These are phyloP conservation scores for Ustilago cynodontis DNA, from an alignment of 1,284 basidiomycete species.

Conservation along the genomic window DNA sequence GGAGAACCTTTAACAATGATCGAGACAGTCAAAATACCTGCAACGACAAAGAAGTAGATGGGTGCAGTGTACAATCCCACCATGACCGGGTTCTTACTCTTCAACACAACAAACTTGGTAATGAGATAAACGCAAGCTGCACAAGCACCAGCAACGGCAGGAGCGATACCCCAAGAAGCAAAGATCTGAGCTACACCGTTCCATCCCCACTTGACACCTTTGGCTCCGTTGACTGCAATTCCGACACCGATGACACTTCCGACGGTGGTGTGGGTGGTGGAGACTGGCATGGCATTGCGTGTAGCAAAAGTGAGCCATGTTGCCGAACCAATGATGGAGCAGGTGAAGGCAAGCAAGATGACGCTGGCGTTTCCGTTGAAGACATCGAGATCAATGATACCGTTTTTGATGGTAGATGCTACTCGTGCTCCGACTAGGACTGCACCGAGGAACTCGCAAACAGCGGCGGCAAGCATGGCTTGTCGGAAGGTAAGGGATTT, in stretches of 20 bases:
- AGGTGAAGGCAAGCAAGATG: constrained; percentile 50
- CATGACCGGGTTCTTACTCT: constrained; percentile 36
- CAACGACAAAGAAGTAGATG: constrained; percentile 47
- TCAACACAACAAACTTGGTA: constrained; percentile 49
- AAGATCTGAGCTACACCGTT: constrained; percentile 48
- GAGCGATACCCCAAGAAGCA: constrained; percentile 53
- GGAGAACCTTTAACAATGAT: constrained; percentile 55
- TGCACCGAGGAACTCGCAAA: constrained; percentile 56
- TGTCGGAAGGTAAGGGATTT: constrained; percentile 47
- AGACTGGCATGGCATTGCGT: constrained; percentile 48
- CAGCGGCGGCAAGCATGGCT: constrained; percentile 42
- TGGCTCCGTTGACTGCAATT: constrained; percentile 37
- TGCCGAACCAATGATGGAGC: constrained; percentile 45
- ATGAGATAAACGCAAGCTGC: constrained; percentile 44
- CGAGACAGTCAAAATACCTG: constrained; percentile 35
- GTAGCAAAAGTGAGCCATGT: constrained; percentile 54
- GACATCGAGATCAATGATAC: constrained; percentile 42
- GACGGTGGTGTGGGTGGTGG: constrained; percentile 54
- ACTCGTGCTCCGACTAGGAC: constrained; percentile 50
- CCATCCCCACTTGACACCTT: constrained; percentile 51
- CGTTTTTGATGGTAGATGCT: constrained; percentile 52
- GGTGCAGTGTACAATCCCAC: constrained; percentile 36
- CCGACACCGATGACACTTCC: constrained; percentile 51
- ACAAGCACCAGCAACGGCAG: constrained; percentile 40
- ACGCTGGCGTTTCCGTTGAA: constrained; percentile 48